Conservation (phyloP, 2,329 filamentous ascomycete genomes). For the Sclerotinia minor region DNA sequence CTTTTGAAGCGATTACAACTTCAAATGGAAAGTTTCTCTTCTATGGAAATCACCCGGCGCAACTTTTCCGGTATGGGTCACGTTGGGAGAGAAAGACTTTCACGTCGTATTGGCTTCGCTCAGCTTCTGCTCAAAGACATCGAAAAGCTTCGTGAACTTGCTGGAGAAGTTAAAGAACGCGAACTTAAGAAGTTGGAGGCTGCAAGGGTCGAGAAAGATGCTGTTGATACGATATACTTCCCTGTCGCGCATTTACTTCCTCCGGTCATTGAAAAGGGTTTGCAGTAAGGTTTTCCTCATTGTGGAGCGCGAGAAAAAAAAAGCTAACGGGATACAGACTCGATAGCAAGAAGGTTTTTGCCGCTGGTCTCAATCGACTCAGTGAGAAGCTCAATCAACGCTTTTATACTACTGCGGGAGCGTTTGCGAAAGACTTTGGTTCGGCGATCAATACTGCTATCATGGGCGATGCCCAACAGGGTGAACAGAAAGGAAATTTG, state of each 20-base stretch:
- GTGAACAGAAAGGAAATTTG: not conserved
- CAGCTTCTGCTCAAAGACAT: conserved; percentile 74
- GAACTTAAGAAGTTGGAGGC: conserved; percentile 78
- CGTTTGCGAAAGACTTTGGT: conserved; percentile 59
- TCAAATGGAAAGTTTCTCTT: conserved; percentile 94
- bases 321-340: conserved; percentile 54
- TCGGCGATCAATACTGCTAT: conserved; percentile 56
- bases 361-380: conserved; percentile 51
- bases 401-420: conserved; percentile 58
- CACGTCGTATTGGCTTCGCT: conserved; percentile 85
- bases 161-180: conserved; percentile 69
- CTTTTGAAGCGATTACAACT: conserved; percentile 90
- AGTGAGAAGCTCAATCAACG: conserved; percentile 53
- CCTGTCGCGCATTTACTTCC: conserved; percentile 75
- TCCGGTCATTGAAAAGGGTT: conserved; percentile 77
- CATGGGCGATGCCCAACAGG: conserved; percentile 28
- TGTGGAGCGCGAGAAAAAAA: not conserved
- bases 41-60: conserved; percentile 92
- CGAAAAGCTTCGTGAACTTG: conserved; percentile 69
- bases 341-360: conserved; percentile 62
- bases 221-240: conserved; percentile 90
- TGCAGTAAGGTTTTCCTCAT: conserved; percentile 62
- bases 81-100: conserved; percentile 73
- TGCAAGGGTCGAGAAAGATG: conserved; percentile 71
- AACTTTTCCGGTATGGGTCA: conserved; percentile 96